These are phyloP conservation scores for Aspergillus cavernicola DNA, from an alignment of 495 filamentous ascomycete species.

Conservation along the genomic window DNA sequence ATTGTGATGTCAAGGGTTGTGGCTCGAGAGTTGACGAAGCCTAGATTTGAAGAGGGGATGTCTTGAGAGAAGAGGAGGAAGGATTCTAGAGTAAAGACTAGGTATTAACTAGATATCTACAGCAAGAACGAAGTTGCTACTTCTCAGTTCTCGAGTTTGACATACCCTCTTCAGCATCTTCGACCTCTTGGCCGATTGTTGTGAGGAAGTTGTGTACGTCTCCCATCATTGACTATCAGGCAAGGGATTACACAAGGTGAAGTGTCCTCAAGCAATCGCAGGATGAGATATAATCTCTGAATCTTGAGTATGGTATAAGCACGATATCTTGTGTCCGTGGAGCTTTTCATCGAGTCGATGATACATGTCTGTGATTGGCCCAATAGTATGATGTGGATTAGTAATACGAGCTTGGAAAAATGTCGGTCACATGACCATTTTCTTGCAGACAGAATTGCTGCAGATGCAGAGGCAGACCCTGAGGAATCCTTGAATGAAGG, in stretches of 20 bases:
- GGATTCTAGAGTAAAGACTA: conserved; percentile 56
- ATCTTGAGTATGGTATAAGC: no score
- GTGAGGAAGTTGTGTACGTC: conserved; percentile 13
- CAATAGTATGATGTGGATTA: neutral
- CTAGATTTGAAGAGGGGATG: conserved; percentile 73
- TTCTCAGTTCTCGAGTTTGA: no score
- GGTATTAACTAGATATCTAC: neutral
- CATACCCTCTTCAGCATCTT: conserved; percentile 60
- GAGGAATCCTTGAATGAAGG: no score
- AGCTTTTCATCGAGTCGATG: neutral
- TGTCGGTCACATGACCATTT: no score
- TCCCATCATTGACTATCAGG: conserved; percentile 5
- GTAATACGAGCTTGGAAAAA: no score
- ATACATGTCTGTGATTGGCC: neutral
- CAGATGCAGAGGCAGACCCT: no score
- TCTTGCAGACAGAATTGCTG: no score
- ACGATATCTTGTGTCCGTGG: no score
- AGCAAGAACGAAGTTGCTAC: no score
- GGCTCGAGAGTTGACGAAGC: conserved; percentile 73
- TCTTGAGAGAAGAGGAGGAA: conserved; percentile 78
- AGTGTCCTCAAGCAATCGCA: no score
- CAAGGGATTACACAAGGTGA: no score
- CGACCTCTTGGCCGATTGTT: conserved; percentile 18
- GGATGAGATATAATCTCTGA: no score
- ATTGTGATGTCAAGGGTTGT: conserved; percentile 64